These are phyloP conservation scores for Drechslerella coelobrocha DNA, from an alignment of 2,329 filamentous ascomycete genomes.

Conservation along the genomic window DNA sequence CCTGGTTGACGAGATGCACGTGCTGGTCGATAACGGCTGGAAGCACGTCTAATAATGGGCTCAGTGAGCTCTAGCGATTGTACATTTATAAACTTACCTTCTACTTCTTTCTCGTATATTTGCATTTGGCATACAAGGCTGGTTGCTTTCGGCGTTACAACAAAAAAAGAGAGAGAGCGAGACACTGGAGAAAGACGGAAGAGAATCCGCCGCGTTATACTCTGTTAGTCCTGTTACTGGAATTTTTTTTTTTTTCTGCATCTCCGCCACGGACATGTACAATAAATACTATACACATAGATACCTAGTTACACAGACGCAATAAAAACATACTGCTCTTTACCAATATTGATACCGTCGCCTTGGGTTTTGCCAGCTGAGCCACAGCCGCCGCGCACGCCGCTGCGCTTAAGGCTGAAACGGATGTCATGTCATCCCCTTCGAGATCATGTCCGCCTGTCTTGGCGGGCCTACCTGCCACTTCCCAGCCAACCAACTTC, in stretches of 20 bases:
- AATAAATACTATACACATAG: background rate
- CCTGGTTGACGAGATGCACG: conserved; percentile 69
- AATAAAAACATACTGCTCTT: background rate
- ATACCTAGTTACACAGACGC: background rate
- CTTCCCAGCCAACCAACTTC: conserved; percentile 1
- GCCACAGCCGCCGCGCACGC: conserved; percentile 22
- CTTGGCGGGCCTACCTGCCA: background rate
- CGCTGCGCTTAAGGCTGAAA: conserved; percentile 7
- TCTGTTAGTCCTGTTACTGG: too few species aligned
- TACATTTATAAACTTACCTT: background rate
- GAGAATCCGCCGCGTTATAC: too few species aligned
- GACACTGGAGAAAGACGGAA: too few species aligned
- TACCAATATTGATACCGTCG: too few species aligned
- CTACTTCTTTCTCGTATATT: background rate
- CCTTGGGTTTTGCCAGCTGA: conserved; percentile 3
- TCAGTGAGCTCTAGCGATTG: background rate
- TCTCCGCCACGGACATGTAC: background rate
- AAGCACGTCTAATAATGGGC: conserved; percentile 62
- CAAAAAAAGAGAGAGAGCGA: background rate
- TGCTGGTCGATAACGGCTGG: conserved; percentile 67
- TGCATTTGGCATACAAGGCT: background rate
- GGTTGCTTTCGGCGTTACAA: conserved; percentile 7
- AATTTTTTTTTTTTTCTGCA: too few species aligned
- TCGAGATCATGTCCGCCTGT: background rate
- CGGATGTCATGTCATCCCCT: conserved; percentile 3